These are phyloP conservation scores for Gnomoniopsis smithogilvyi DNA, from an alignment of 2,329 filamentous ascomycete species.

Conservation along the genomic window DNA sequence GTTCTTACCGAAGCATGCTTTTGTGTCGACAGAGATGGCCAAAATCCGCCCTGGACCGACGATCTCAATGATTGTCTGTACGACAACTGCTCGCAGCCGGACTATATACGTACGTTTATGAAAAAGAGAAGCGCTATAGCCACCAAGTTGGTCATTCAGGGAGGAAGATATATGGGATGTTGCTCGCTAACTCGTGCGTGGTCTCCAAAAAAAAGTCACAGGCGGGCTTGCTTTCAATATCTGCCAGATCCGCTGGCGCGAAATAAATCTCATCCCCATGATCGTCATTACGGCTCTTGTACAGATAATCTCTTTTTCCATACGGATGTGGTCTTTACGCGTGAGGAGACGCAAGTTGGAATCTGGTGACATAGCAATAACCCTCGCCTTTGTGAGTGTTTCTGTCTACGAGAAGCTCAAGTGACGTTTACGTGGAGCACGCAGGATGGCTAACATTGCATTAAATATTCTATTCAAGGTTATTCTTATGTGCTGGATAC, in stretches of 20 bases:
- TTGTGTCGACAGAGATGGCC: background rate
- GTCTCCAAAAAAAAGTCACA: background rate
- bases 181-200: background rate
- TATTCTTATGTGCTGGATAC: background rate
- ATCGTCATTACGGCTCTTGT: background rate
- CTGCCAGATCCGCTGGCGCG: background rate
- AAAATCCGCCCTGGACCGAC: background rate
- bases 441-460: background rate
- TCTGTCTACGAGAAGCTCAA: background rate
- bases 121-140: no score
- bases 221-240: background rate
- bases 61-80: background rate
- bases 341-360: background rate
- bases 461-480: background rate
- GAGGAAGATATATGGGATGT: background rate
- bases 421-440: background rate
- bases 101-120: background rate
- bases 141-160: background rate
- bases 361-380: constrained; percentile 1
- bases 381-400: background rate
- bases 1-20: background rate
- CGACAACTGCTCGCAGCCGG: background rate
- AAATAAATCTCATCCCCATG: background rate
- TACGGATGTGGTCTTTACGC: background rate
- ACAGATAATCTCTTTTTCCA: background rate